These are phyloP conservation scores for Exophiala spinifera DNA, from an alignment of 2,329 filamentous ascomycete genomes.

Conservation along the genomic window DNA sequence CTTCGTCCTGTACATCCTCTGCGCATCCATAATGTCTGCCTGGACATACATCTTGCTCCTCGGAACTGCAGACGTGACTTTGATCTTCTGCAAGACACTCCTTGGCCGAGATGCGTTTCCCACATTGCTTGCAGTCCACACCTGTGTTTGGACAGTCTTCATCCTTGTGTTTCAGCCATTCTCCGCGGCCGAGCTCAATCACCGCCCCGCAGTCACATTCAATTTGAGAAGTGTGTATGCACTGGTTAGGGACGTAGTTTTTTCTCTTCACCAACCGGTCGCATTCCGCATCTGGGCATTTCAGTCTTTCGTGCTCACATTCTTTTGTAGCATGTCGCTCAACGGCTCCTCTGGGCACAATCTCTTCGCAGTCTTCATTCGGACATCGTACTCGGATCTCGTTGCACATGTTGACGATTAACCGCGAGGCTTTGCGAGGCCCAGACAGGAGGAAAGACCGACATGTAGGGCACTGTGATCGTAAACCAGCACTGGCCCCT, in stretches of 20 bases:
- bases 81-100: conserved; percentile 18
- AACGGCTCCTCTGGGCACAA: conserved; percentile 55
- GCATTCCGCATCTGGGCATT: conserved; percentile 52
- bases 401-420: conserved; percentile 60
- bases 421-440: conserved; percentile 49
- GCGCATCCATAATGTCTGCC: conserved; percentile 41
- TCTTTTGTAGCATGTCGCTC: conserved; percentile 60
- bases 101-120: conserved; percentile 19
- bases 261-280: conserved; percentile 53
- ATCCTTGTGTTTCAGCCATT: conserved; percentile 29
- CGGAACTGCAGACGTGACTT: conserved; percentile 30
- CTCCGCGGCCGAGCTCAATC: conserved; percentile 27
- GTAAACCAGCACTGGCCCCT: conserved; percentile 10
- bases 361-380: conserved; percentile 54
- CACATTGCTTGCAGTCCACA: conserved; percentile 19
- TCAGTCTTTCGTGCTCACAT: conserved; percentile 54
- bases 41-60: conserved; percentile 27
- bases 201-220: conserved; percentile 30
- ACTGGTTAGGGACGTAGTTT: conserved; percentile 39
- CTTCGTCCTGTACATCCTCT: conserved; percentile 37
- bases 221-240: conserved; percentile 28
- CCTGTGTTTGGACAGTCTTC: conserved; percentile 27
- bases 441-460: conserved; percentile 44
- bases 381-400: conserved; percentile 61
- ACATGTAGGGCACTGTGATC: conserved; percentile 55